Conservation (phyloP, 2,329 filamentous ascomycete genomes). For the Trichophyton schoenleinii region DNA sequence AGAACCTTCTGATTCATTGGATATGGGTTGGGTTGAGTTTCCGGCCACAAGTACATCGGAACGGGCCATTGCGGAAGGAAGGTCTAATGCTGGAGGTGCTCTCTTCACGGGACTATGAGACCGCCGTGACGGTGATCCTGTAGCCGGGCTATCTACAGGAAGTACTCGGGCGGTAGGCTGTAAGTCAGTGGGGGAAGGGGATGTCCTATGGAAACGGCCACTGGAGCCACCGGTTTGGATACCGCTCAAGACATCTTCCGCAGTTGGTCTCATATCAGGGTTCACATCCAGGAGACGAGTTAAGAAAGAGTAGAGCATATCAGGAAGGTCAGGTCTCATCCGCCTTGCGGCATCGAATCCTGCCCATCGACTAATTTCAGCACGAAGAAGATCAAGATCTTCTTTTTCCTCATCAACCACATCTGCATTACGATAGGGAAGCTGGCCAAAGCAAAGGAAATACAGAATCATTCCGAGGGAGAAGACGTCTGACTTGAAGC, state of each 20-base stretch:
- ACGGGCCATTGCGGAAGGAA: neutral
- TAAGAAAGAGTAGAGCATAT: slow-evolving; percentile 72
- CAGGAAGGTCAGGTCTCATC: slow-evolving; percentile 67
- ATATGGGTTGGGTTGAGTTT: neutral
- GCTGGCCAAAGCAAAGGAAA: slow-evolving; percentile 85
- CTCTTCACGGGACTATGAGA: slow-evolving; percentile 15
- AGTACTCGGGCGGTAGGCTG: slow-evolving; percentile 26
- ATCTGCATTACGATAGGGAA: slow-evolving; percentile 79
- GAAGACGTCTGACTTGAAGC: slow-evolving; percentile 95
- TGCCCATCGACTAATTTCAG: slow-evolving; percentile 74
- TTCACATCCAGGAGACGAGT: slow-evolving; percentile 68
- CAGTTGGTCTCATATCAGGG: slow-evolving; percentile 64
- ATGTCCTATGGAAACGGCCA: slow-evolving; percentile 28
- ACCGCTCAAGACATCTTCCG: slow-evolving; percentile 68
- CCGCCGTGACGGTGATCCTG: slow-evolving; percentile 12
- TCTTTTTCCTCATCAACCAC: slow-evolving; percentile 81
- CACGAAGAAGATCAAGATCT: slow-evolving; percentile 70
- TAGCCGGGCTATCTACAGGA: slow-evolving; percentile 26
- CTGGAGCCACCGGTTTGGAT: slow-evolving; percentile 46
- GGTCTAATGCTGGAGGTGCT: neutral
- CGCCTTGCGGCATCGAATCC: slow-evolving; percentile 70
- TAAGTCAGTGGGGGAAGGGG: slow-evolving; percentile 23
- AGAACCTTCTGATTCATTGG: neutral
- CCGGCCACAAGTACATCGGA: neutral
- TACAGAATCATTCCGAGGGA: slow-evolving; percentile 97